Base-by-base conservation (phyloP, 2,329 filamentous ascomycete species). In the Nigrospora oryzae region DNA sequence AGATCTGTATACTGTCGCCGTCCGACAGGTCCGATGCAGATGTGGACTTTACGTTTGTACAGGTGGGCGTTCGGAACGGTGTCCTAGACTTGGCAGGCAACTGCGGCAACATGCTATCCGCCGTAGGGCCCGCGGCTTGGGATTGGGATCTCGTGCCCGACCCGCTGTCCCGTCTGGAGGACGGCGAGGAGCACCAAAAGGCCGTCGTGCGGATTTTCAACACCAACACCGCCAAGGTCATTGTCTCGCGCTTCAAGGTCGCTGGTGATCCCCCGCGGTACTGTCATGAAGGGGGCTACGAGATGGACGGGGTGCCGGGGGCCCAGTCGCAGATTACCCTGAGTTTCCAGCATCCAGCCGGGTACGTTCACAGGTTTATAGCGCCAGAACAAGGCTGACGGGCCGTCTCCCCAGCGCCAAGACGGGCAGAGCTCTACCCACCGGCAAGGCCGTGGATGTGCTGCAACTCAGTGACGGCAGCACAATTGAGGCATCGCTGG, bases 1-100 rank as follows among this genome's bases (percentile, higher is more conserved):
- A 89, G 60, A 70, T 89, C 15, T 85, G 83, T 61, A 69, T 89
- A 1, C 70, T 89, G 1, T 74, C 73, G 3, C 65, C 66, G 1
- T 70, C 79, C 3, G 56, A 61, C 3, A 64, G 69, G 14, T 48
- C 60, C 0, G 51, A 50, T 12, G 57, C 53, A 1, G 56, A 60
- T 17, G 50, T 60, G n/a, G 56, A 59, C 23, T 60, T 55, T 31
- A 59, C 58, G 5, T 60, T 60, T 32, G 71, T 79, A 2, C 74
- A 76, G 35, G 62, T 82, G 4, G 77, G 75, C 1, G 68, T 82
- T 46, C 66, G 70, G 43, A 68, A 74, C 47, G 64, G 65, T 6
- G 59, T 67, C 40, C 65, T 82, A 2, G 78, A 82, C 49, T 64
- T 74, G 43, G 71, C 74, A 1, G 73, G 77, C 3, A 83, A 81